These are phyloP conservation scores for Pseudogymnoascus sp. DNA, from an alignment of 2,329 filamentous ascomycete species.

Conservation along the genomic window DNA sequence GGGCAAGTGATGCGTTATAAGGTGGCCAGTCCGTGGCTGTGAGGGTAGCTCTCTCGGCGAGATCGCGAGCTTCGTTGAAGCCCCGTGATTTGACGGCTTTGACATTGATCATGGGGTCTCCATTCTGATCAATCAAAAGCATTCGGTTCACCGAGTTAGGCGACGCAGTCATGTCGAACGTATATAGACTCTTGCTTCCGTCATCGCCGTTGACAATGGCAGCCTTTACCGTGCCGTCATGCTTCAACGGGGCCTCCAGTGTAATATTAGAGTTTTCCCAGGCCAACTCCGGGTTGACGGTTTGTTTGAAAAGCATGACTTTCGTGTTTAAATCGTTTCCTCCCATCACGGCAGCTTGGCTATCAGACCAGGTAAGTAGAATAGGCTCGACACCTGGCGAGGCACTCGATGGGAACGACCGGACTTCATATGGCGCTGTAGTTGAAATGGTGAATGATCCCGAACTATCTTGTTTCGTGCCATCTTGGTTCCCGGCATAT, in stretches of 20 bases:
- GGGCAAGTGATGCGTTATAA: slow-evolving; percentile 70
- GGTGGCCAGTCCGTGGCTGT: slow-evolving; percentile 60
- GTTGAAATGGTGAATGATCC: slow-evolving; percentile 69
- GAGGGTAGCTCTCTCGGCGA: slow-evolving; percentile 27
- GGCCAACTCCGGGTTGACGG: slow-evolving; percentile 29
- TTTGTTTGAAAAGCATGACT: slow-evolving; percentile 64
- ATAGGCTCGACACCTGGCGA: slow-evolving; percentile 61
- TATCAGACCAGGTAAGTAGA: slow-evolving; percentile 65
- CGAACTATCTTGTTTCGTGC: slow-evolving; percentile 49
- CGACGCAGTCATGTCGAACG: slow-evolving; percentile 64
- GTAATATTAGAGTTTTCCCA: slow-evolving; percentile 63
- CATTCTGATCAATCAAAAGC: slow-evolving; percentile 55
- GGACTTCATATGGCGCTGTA: slow-evolving; percentile 54
- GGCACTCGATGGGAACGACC: slow-evolving; percentile 49
- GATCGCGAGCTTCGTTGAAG: neutral
- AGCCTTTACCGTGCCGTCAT: slow-evolving; percentile 51
- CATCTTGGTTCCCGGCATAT: slow-evolving; percentile 67
- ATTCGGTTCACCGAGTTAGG: slow-evolving; percentile 70
- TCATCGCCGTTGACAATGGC: slow-evolving; percentile 64
- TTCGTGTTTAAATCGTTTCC: slow-evolving; percentile 57
- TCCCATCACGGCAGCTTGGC: slow-evolving; percentile 65
- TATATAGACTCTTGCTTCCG: slow-evolving; percentile 68
- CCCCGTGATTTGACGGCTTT: slow-evolving; percentile 30
- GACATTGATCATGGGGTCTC: slow-evolving; percentile 42
- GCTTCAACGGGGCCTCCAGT: slow-evolving; percentile 52